These are phyloP conservation scores for Saccharomyces eubayanus DNA, from an alignment of 805 yeast genomes.

Conservation along the genomic window DNA sequence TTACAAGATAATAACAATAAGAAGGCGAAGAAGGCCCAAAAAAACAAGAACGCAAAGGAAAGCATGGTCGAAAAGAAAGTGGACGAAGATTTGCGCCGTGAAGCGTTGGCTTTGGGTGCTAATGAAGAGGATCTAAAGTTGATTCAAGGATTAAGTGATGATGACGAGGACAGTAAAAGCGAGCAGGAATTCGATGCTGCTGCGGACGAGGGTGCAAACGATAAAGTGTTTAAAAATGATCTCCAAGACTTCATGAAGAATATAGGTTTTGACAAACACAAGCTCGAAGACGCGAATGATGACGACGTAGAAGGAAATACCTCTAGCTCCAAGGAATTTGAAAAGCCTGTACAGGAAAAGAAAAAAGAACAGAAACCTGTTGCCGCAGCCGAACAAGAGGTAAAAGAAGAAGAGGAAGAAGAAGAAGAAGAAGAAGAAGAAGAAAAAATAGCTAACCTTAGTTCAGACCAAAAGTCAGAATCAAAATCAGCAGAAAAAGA, in stretches of 20 bases:
- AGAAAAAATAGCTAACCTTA: constrained; percentile 15
- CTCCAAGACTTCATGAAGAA: constrained; percentile 54
- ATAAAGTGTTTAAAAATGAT: constrained; percentile 43
- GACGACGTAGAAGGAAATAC: constrained; percentile 22
- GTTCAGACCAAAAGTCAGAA: constrained; percentile 10
- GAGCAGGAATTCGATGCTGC: constrained; percentile 34
- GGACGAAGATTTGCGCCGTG: constrained; percentile 43
- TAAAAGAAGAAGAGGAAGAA: constrained; percentile 22
- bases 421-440: constrained; percentile 21
- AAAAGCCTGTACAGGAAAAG: constrained; percentile 16
- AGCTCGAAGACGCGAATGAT: constrained; percentile 30
- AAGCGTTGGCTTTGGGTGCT: constrained; percentile 78
- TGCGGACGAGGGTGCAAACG: constrained; percentile 28
- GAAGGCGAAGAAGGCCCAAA: constrained; percentile 12
- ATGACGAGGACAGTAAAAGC: constrained; percentile 36
- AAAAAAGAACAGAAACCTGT: constrained; percentile 16
- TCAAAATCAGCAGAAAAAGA: constrained; percentile 21
- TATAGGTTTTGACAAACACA: constrained; percentile 48
- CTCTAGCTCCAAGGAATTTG: constrained; percentile 9
- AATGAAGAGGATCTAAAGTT: constrained; percentile 71
- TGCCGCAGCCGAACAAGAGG: constrained; percentile 17
- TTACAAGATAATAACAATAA: constrained; percentile 29
- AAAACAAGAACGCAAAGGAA: constrained; percentile 19
- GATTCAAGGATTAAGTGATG: constrained; percentile 46
- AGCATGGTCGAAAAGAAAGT: constrained; percentile 13